Evolutionary conservation across 2,329 filamentous ascomycete species (phyloP).

Genomic region (Cladophialophora immunda): DNA sequence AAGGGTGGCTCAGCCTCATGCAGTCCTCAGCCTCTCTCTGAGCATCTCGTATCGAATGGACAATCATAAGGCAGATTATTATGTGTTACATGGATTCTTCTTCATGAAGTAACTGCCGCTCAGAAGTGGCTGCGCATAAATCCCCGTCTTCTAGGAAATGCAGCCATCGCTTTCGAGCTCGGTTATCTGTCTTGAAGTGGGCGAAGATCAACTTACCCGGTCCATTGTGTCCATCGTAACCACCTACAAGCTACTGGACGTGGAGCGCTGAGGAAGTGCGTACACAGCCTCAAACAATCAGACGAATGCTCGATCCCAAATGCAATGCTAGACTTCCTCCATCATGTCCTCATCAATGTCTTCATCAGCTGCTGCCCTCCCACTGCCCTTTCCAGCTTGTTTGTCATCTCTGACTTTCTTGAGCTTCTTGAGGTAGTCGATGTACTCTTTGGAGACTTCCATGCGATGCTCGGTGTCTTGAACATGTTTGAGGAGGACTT

Average conservation of each 20-base stretch:
- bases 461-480: conserved; percentile 64
- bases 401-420: conserved; percentile 49
- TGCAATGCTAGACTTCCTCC: conserved; percentile 36
- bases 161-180: neutral
- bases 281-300: neutral
- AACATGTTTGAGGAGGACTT: conserved; percentile 60
- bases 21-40: neutral
- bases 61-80: neutral
- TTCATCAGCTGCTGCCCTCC: conserved; percentile 21
- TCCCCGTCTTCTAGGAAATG: neutral
- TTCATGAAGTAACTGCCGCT: neutral
- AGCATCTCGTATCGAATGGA: neutral
- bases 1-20: neutral
- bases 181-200: neutral
- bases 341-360: conserved; percentile 43
- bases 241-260: neutral
- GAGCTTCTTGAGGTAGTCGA: conserved; percentile 61
- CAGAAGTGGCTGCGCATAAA: neutral
- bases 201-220: neutral
- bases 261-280: neutral
- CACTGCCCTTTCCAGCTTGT: conserved; percentile 27
- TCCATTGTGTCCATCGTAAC: neutral
- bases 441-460: conserved; percentile 66
- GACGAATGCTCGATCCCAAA: neutral
- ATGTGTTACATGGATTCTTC: neutral